Conservation (phyloP, 768 basidiomycete species). For the Mycena kentingensis region DNA sequence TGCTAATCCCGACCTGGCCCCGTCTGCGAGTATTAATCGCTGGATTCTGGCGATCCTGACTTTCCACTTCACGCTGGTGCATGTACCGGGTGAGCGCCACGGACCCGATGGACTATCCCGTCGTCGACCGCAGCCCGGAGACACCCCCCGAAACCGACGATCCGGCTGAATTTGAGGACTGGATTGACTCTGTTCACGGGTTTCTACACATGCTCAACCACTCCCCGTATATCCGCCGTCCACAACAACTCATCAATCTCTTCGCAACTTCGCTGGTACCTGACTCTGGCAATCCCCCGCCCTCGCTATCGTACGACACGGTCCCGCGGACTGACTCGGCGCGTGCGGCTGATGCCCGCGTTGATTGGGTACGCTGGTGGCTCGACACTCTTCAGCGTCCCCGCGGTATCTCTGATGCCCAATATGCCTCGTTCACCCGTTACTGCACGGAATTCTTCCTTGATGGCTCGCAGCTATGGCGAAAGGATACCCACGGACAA, state of each 20-base stretch:
- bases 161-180: conserved; percentile 16
- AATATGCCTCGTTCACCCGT: conserved; percentile 20
- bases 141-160: no score
- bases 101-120: conserved; percentile 36
- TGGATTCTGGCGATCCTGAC: conserved; percentile 37
- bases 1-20: conserved; percentile 34
- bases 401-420: conserved; percentile 7
- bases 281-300: no score
- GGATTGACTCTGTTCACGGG: conserved; percentile 19
- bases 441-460: conserved; percentile 27
- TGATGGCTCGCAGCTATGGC: conserved; percentile 23
- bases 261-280: not conserved
- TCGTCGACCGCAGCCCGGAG: conserved; percentile 9
- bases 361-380: conserved; percentile 11
- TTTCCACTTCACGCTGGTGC: conserved; percentile 35
- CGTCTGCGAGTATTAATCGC: conserved; percentile 35
- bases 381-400: conserved; percentile 11
- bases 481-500: conserved; percentile 17
- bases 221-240: not conserved
- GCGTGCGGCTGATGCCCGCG: conserved; percentile 3
- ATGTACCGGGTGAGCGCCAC: conserved; percentile 29
- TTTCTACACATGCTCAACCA: conserved; percentile 22
- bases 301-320: not conserved
- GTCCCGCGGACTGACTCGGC: conserved; percentile 1
- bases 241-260: not conserved